Percentiles rank a stretch among this genome's conserved stretches.
Conservation (phyloP, 164 flowering plant genomes). For the Warburgia ugandensis region DNA sequence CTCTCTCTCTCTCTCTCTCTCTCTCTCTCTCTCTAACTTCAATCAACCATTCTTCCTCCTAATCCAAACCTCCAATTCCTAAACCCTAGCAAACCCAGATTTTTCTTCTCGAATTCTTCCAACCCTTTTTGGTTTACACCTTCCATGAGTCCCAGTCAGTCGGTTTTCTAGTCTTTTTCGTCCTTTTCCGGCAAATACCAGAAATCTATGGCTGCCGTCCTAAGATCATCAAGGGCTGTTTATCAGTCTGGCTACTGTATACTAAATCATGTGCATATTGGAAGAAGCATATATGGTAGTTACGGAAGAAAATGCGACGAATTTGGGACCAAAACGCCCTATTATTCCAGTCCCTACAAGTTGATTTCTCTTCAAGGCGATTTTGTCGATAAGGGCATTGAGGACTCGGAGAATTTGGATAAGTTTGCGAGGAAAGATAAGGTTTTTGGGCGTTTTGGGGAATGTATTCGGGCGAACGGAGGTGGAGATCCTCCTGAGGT, state of each 20-base stretch:
- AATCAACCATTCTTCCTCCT: too few relatives aligned
- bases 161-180: background rate
- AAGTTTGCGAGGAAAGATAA: background rate
- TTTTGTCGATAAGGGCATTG: slow-evolving; percentile 24
- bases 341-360: slow-evolving; percentile 42
- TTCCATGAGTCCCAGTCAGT: background rate
- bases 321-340: slow-evolving; percentile 24
- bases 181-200: background rate
- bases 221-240: slow-evolving; percentile 36
- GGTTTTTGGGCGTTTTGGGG: slow-evolving; percentile 7
- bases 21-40: too few relatives aligned
- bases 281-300: slow-evolving; percentile 27
- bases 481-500: slow-evolving; percentile 76
- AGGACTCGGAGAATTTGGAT: background rate
- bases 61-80: background rate
- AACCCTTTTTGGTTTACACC: slow-evolving; percentile 11
- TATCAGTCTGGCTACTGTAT: slow-evolving; percentile 45
- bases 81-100: slow-evolving; percentile 6
- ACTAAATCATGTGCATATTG: slow-evolving; percentile 40
- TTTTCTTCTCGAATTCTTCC: slow-evolving; percentile 5
- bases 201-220: slow-evolving; percentile 47
- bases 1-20: too few relatives aligned
- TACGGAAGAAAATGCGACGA: slow-evolving; percentile 32
- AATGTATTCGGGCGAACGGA: slow-evolving; percentile 19
- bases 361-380: slow-evolving; percentile 46